phyloP scores from a whole-genome alignment of 2,329 filamentous ascomycete genomes.

The Colletotrichum sp. region DNA sequence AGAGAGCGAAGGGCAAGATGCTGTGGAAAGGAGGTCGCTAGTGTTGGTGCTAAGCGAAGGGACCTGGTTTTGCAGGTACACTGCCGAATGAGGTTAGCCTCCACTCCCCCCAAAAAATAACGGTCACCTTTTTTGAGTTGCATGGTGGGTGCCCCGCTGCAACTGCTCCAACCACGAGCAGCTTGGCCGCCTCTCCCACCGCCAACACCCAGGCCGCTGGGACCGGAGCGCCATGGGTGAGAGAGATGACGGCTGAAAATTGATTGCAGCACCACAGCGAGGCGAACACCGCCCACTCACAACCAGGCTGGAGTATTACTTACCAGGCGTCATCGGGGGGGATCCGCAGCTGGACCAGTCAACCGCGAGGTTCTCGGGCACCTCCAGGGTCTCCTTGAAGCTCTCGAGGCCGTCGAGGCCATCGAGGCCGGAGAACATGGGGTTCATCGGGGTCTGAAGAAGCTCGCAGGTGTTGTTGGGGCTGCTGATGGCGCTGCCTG shows the following conservation, averaged over 20 bases:
- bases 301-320: slow-evolving; percentile 42
- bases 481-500: slow-evolving; percentile 85
- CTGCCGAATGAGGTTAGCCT: slow-evolving; percentile 46
- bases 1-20: slow-evolving; percentile 83
- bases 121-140: neutral
- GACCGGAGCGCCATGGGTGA: neutral
- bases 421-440: slow-evolving; percentile 76
- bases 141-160: slow-evolving; percentile 8
- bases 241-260: neutral
- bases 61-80: slow-evolving; percentile 56
- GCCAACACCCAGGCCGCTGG: neutral
- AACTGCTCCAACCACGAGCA: neutral
- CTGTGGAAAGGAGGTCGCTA: slow-evolving; percentile 76
- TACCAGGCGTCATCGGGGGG: slow-evolving; percentile 90
- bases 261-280: neutral
- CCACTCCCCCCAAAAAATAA: neutral
- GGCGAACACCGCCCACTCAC: neutral
- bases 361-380: slow-evolving; percentile 74
- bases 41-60: slow-evolving; percentile 67
- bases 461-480: slow-evolving; percentile 75
- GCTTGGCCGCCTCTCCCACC: neutral
- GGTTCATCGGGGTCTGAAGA: slow-evolving; percentile 82
- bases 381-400: slow-evolving; percentile 74
- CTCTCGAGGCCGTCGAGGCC: slow-evolving; percentile 58
- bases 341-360: slow-evolving; percentile 82